Percentiles rank a stretch among this genome's conserved stretches.
Evolutionary conservation across 441 rosid genomes (phyloP).

Genomic region (Biscutella laevigata): DNA sequence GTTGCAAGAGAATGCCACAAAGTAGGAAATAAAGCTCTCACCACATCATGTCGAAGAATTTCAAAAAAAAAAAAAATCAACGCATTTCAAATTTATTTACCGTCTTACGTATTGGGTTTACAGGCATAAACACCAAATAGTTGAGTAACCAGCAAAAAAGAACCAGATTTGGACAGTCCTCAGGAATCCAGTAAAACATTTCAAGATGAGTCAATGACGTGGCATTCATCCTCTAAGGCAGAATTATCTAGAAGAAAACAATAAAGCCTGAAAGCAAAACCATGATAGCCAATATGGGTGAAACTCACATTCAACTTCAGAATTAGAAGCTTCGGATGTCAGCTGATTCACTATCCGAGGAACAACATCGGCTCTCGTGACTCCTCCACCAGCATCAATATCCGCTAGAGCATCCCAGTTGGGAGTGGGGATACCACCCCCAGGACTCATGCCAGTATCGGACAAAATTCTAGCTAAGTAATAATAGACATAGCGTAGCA

Average conservation of each 20-base stretch:
- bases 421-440: slow-evolving; percentile 99
- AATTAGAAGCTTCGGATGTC: slow-evolving; percentile 60
- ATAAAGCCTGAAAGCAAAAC: slow-evolving; percentile 4
- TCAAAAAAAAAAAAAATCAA: too few species aligned
- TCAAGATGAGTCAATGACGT: background rate
- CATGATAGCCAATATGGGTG: background rate
- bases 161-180: too few species aligned
- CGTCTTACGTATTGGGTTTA: slow-evolving; percentile 11
- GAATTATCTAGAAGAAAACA: background rate
- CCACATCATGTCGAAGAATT: background rate
- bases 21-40: background rate
- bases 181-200: background rate
- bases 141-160: too few species aligned
- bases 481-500: slow-evolving; percentile 93
- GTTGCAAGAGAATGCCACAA: slow-evolving; percentile 6
- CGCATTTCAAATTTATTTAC: too few species aligned
- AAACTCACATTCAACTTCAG: slow-evolving; percentile 69
- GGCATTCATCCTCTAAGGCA: background rate
- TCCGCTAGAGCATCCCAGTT: slow-evolving; percentile 99
- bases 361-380: slow-evolving; percentile 96
- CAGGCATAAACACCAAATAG: background rate
- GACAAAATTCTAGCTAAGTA: slow-evolving; percentile 95
- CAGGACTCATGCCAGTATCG: slow-evolving; percentile 83
- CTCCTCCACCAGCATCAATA: slow-evolving; percentile 96
- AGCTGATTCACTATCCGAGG: slow-evolving; percentile 82